A percentile compares a stretch with the other conserved stretches of the same genome.
Conservation (phyloP, 305 asterid genomes). For the Nicotiana rustica region DNA sequence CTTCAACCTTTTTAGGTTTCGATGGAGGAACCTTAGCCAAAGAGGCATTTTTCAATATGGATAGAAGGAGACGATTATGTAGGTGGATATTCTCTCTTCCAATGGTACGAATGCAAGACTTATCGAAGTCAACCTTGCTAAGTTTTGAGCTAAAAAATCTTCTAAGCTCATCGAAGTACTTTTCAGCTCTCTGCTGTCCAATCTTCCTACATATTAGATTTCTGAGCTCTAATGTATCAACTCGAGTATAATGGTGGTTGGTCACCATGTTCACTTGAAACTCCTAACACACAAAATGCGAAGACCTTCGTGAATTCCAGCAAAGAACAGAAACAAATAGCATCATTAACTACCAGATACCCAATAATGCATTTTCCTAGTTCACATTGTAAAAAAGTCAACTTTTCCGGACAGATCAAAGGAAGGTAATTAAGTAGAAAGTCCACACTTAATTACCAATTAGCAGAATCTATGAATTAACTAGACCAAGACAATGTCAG, state of each 20-base stretch:
- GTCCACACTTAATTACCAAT: neutral
- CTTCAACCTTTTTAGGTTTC: conserved; percentile 52
- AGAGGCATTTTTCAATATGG: conserved; percentile 69
- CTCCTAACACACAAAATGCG: conserved; percentile 45
- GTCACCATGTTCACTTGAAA: conserved; percentile 62
- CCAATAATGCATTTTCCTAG: conserved; percentile 1
- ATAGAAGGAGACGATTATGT: conserved; percentile 75
- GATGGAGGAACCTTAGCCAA: conserved; percentile 67
- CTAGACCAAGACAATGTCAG: conserved; percentile 16
- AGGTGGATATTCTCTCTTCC: conserved; percentile 80
- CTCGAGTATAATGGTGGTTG: conserved; percentile 60
- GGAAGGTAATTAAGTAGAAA: neutral
- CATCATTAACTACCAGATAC: conserved; percentile 34
- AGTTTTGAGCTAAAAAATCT: conserved; percentile 57
- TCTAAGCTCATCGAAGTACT: conserved; percentile 67
- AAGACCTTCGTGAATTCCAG: conserved; percentile 37
- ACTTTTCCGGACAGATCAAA: conserved; percentile 13
- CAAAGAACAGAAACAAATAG: conserved; percentile 21
- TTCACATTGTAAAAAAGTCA: neutral
- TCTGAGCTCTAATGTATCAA: conserved; percentile 72
- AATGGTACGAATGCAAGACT: conserved; percentile 58
- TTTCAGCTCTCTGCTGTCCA: conserved; percentile 76
- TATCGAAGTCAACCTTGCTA: conserved; percentile 66
- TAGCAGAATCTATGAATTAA: conserved; percentile 28
- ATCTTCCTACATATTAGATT: conserved; percentile 60